Conservation (phyloP, 2,329 filamentous ascomycete genomes). For the Ceratocystis diversiconidia region DNA sequence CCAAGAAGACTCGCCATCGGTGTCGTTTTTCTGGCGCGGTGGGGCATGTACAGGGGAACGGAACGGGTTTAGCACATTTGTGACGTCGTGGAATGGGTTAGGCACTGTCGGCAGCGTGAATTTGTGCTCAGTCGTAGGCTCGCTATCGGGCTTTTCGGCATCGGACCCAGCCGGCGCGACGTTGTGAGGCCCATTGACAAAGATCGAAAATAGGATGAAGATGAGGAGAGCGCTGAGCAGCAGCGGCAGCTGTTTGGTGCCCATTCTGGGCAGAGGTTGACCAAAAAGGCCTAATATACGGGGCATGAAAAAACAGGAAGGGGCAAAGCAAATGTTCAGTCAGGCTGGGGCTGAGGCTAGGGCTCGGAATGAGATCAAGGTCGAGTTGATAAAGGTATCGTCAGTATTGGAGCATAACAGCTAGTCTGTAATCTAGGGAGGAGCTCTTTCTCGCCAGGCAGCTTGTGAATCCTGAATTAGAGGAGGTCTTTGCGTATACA, state of each 20-base stretch:
- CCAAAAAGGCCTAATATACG: slow-evolving; percentile 30
- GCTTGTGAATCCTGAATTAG: background rate
- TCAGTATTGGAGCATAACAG: too few relatives aligned
- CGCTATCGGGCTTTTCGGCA: background rate
- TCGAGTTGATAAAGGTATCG: too few relatives aligned
- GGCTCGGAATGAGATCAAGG: too few relatives aligned
- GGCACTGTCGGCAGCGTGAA: slow-evolving; percentile 37
- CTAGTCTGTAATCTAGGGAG: too few relatives aligned
- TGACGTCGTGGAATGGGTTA: slow-evolving; percentile 28
- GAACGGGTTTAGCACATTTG: slow-evolving; percentile 50
- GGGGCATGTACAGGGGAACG: slow-evolving; percentile 55
- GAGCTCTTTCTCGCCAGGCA: background rate
- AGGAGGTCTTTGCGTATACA: background rate
- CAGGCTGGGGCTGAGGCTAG: background rate
- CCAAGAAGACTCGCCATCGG: slow-evolving; percentile 67
- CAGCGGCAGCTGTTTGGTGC: slow-evolving; percentile 38
- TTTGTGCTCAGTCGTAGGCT: slow-evolving; percentile 30
- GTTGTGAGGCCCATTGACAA: slow-evolving; percentile 28
- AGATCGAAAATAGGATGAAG: slow-evolving; percentile 39
- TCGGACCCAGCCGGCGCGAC: background rate
- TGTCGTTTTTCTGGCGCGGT: slow-evolving; percentile 62
- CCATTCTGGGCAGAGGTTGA: slow-evolving; percentile 36
- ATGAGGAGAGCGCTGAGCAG: slow-evolving; percentile 38
- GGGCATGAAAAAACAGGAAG: slow-evolving; percentile 29
- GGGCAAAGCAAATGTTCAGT: background rate